Conservation (phyloP, 164 flowering plant genomes). For the Umbellularia californica region DNA sequence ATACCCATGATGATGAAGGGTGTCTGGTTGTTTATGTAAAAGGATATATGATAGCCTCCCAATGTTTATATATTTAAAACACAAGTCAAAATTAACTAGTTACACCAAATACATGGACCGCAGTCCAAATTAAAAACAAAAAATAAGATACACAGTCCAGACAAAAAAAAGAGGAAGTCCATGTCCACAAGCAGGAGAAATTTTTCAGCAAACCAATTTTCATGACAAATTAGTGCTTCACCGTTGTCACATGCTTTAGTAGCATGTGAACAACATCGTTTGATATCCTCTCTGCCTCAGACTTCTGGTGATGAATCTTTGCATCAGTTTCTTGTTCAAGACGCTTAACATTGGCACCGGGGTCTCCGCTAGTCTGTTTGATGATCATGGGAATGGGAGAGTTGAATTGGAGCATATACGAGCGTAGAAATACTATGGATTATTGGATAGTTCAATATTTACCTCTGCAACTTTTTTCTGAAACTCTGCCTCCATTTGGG, state of each 20-base stretch:
- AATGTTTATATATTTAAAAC: too few relatives aligned
- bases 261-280: slow-evolving; percentile 78
- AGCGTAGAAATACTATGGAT: background rate
- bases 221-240: slow-evolving; percentile 45
- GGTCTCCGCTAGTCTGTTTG: slow-evolving; percentile 85
- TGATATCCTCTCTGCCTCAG: slow-evolving; percentile 52
- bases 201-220: background rate
- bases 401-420: background rate
- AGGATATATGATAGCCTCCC: too few relatives aligned
- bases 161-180: background rate
- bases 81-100: too few relatives aligned
- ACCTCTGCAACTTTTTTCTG: slow-evolving; percentile 63
- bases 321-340: slow-evolving; percentile 75
- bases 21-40: too few relatives aligned
- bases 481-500: slow-evolving; percentile 54
- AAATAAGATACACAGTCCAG: background rate
- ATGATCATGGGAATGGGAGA: background rate
- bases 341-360: slow-evolving; percentile 88
- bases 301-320: slow-evolving; percentile 61
- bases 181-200: background rate
- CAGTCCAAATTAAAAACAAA: too few relatives aligned
- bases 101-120: too few relatives aligned
- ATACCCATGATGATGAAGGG: too few relatives aligned
- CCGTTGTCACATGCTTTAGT: slow-evolving; percentile 70
- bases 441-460: background rate